These are phyloP conservation scores for Apophysomyces ossiformis DNA, from an alignment of 371 early-diverging fungal genomes.

Conservation along the genomic window DNA sequence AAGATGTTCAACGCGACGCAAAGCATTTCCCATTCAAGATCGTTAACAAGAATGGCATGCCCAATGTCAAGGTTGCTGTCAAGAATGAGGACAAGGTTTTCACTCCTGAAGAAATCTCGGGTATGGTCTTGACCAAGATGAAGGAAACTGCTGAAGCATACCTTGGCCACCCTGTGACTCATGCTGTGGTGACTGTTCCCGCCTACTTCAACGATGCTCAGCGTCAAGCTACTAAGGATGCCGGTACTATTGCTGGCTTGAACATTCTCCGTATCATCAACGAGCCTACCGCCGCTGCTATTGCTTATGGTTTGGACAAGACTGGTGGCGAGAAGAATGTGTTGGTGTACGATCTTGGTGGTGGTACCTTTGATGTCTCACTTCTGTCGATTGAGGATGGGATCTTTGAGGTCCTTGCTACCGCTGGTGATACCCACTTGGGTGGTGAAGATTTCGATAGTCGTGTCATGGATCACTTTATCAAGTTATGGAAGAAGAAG, in stretches of 20 bases:
- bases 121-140: conserved; percentile 97
- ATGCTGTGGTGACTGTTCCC: conserved; percentile 91
- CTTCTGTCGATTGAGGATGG: conserved; percentile 94
- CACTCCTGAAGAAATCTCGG: conserved; percentile 97
- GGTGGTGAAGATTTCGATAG: conserved; percentile 98
- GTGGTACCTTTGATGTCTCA: conserved; percentile 98
- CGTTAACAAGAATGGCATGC: conserved; percentile 80
- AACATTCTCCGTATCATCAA: conserved; percentile 97
- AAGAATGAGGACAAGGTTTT: conserved; percentile 90
- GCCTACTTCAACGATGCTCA: conserved; percentile 95
- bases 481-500: conserved; percentile 77
- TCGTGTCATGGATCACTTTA: conserved; percentile 82
- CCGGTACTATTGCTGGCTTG: conserved; percentile 95
- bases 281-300: conserved; percentile 99
- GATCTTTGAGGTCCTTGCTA: conserved; percentile 95
- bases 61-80: conserved; percentile 81
- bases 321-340: conserved; percentile 85
- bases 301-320: conserved; percentile 97
- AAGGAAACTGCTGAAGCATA: conserved; percentile 97
- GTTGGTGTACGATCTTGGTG: conserved; percentile 97
- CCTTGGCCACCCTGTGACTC: conserved; percentile 84
- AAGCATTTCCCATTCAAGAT: conserved; percentile 93
- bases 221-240: conserved; percentile 99
- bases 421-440: conserved; percentile 97
- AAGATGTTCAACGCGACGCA: conserved; percentile 84